A percentile compares a stretch with the other conserved stretches of the same genome.
Evolutionary conservation across 2,329 filamentous ascomycete genomes (phyloP).

Genomic region (Hysterium pulicare): DNA sequence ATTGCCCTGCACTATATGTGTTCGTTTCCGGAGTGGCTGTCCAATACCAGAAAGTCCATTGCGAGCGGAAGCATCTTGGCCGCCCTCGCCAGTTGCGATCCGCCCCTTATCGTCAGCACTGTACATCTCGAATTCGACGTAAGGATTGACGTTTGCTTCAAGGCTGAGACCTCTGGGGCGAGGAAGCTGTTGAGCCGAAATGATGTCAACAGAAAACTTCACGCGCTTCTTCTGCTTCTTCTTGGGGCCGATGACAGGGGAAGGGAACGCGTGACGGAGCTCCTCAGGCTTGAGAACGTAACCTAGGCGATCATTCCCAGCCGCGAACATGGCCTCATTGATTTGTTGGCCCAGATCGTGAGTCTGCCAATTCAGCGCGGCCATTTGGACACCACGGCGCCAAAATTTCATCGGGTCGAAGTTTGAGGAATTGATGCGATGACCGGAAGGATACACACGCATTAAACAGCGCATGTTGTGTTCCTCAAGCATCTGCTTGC

Average conservation of each 20-base stretch:
- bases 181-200: conserved; percentile 93
- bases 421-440: conserved; percentile 82
- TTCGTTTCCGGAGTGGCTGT: conserved; percentile 73
- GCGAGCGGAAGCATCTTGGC: conserved; percentile 61
- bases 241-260: conserved; percentile 45
- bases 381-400: conserved; percentile 96
- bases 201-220: conserved; percentile 79
- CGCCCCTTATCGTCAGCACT: conserved; percentile 89
- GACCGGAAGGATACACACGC: conserved; percentile 85
- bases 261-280: conserved; percentile 54
- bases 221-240: conserved; percentile 80
- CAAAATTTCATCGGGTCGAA: conserved; percentile 93
- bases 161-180: conserved; percentile 70
- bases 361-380: conserved; percentile 96
- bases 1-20: conserved; percentile 78
- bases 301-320: conserved; percentile 78
- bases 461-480: conserved; percentile 93
- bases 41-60: conserved; percentile 65
- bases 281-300: conserved; percentile 92
- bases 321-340: conserved; percentile 96
- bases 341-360: conserved; percentile 94
- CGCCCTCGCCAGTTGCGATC: conserved; percentile 64
- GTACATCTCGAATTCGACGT: conserved; percentile 92
- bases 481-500: conserved; percentile 74
- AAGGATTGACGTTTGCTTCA: conserved; percentile 80